Conservation (phyloP, 2,329 filamentous ascomycete genomes). For the Herpotrichia juniperi region DNA sequence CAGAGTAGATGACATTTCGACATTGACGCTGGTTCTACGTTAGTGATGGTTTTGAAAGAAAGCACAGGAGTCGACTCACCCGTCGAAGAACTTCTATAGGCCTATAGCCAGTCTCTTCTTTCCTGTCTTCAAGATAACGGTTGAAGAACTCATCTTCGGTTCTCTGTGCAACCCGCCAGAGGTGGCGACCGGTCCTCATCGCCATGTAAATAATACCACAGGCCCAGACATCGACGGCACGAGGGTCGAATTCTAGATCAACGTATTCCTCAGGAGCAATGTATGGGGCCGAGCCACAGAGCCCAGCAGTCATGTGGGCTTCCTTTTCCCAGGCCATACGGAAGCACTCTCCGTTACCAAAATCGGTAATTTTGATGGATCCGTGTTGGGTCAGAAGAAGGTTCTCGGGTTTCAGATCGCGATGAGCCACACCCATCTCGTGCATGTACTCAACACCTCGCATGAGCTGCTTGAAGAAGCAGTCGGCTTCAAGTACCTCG, state of each 20-base stretch:
- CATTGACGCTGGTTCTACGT: conserved; percentile 75
- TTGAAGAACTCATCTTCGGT: conserved; percentile 98
- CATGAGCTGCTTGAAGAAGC: conserved; percentile 99
- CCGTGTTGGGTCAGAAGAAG: conserved; percentile 91
- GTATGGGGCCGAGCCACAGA: conserved; percentile 96
- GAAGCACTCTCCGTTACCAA: conserved; percentile 98
- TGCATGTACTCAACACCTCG: conserved; percentile 98
- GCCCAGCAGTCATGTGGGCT: conserved; percentile 95
- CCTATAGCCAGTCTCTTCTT: conserved; percentile 93
- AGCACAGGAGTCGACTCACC: conserved; percentile 63
- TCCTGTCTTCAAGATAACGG: conserved; percentile 88
- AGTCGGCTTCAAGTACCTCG: conserved; percentile 91
- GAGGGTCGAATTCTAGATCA: conserved; percentile 93
- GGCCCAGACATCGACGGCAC: conserved; percentile 98
- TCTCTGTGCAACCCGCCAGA: conserved; percentile 96
- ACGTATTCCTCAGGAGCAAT: conserved; percentile 97
- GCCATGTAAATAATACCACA: conserved; percentile 99
- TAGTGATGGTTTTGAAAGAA: conserved; percentile 23
- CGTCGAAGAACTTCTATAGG: conserved; percentile 95
- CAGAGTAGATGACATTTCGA: conserved; percentile 98
- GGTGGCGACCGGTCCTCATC: conserved; percentile 93
- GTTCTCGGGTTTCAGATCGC: conserved; percentile 96
- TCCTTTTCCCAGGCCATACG: conserved; percentile 99
- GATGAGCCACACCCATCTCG: conserved; percentile 98
- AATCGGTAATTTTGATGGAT: conserved; percentile 96